Conservation (phyloP, 139 green algal species). For the Chlamydomonas sphaeroides region DNA sequence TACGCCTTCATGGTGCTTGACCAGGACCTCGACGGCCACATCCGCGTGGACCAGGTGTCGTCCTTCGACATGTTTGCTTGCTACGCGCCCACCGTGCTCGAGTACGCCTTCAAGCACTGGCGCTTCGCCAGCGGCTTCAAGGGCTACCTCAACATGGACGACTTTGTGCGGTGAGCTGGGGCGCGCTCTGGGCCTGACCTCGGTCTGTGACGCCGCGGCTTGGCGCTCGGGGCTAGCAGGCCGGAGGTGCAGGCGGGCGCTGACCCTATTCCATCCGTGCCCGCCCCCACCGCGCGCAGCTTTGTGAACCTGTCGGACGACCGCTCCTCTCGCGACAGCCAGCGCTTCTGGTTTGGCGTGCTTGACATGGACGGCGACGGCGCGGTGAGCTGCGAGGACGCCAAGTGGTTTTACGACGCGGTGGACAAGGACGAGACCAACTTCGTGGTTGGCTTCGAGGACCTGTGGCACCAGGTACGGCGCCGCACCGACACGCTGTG, state of each 20-base stretch:
- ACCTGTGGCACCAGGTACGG: slow-evolving; percentile 60
- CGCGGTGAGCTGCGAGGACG: slow-evolving; percentile 40
- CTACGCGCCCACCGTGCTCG: slow-evolving; percentile 48
- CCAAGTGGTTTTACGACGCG: slow-evolving; percentile 55
- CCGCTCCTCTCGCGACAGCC: slow-evolving; percentile 39
- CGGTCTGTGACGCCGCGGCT: no score
- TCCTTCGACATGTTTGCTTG: slow-evolving; percentile 57
- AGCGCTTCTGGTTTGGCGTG: slow-evolving; percentile 66
- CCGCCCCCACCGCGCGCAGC: neutral
- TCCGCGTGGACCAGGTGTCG: slow-evolving; percentile 52
- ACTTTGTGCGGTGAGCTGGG: slow-evolving; percentile 55
- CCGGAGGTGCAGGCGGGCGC: no score
- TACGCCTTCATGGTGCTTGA: slow-evolving; percentile 62
- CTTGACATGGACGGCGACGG: slow-evolving; percentile 59
- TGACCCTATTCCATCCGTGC: neutral
- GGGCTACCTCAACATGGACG: slow-evolving; percentile 55
- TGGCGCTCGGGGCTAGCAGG: no score
- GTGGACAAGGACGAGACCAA: slow-evolving; percentile 46
- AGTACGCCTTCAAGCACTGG: slow-evolving; percentile 52
- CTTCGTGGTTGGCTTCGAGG: slow-evolving; percentile 58
- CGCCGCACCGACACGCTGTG: no score
- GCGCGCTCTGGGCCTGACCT: neutral
- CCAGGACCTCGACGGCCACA: slow-evolving; percentile 59
- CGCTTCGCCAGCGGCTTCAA: slow-evolving; percentile 45
- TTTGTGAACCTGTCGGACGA: slow-evolving; percentile 61